A percentile compares a stretch with the other conserved stretches of the same genome.
Evolutionary conservation across 306 rosid genomes (phyloP).

Genomic region (Delonix regia): DNA sequence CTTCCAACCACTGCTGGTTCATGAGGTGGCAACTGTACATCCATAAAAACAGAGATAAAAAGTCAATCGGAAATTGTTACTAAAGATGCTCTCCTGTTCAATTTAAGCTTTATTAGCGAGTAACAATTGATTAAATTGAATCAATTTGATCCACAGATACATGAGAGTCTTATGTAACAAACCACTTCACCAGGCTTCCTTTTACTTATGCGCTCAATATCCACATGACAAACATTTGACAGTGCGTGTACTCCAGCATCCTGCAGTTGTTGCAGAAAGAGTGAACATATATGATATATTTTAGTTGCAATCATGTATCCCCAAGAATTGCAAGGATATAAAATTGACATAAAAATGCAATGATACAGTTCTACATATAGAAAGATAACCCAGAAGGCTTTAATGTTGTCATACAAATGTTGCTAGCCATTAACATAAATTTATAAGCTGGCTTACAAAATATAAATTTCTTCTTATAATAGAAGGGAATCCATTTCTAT

Average conservation of each 20-base stretch:
- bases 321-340: neutral
- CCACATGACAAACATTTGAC: slow-evolving; percentile 90
- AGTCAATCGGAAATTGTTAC: neutral
- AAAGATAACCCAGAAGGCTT: neutral
- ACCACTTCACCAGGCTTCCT: slow-evolving; percentile 96
- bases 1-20: slow-evolving; percentile 79
- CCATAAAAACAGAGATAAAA: neutral
- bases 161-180: neutral
- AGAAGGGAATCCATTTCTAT: neutral
- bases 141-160: neutral
- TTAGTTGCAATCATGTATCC: neutral
- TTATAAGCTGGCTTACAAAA: neutral
- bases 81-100: neutral
- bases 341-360: neutral
- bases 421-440: neutral
- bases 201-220: slow-evolving; percentile 88
- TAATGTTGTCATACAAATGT: neutral
- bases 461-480: neutral
- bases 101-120: neutral
- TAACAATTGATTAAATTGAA: too few species aligned
- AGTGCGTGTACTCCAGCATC: slow-evolving; percentile 99
- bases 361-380: neutral
- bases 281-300: neutral
- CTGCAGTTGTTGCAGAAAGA: slow-evolving; percentile 45
- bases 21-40: slow-evolving; percentile 81